phyloP scores from a whole-genome alignment of 257 asterid species.

The Fraxinus americana region DNA sequence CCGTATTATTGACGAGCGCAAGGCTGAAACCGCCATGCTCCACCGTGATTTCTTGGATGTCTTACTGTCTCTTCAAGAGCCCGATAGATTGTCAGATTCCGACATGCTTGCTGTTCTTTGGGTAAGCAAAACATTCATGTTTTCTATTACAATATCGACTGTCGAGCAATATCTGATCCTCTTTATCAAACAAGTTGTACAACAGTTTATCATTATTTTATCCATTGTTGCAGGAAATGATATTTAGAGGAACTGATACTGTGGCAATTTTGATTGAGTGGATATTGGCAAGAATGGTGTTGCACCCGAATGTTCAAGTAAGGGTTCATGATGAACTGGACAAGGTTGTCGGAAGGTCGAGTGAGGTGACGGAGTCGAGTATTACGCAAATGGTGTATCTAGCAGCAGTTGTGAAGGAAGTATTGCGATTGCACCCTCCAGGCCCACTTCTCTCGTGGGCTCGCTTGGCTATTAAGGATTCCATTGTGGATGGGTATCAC shows the following conservation, averaged over 20 bases:
- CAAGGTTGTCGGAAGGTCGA: neutral
- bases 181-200: neutral
- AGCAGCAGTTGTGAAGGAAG: conserved; percentile 38
- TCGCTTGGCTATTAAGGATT: conserved; percentile 27
- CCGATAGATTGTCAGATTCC: conserved; percentile 14
- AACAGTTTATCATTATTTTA: neutral
- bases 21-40: conserved; percentile 1
- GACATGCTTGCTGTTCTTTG: conserved; percentile 35
- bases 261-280: conserved; percentile 38
- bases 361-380: conserved; percentile 20
- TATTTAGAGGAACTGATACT: conserved; percentile 43
- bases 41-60: conserved; percentile 30
- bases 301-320: conserved; percentile 31
- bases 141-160: neutral
- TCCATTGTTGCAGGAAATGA: conserved; percentile 36
- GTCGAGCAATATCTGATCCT: neutral
- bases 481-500: conserved; percentile 16
- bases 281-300: conserved; percentile 36
- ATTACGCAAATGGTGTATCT: conserved; percentile 20
- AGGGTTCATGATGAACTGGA: conserved; percentile 31
- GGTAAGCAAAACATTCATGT: conserved; percentile 20
- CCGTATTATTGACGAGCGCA: conserved; percentile 50
- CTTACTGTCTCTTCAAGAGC: conserved; percentile 21
- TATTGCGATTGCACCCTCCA: conserved; percentile 37
- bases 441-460: conserved; percentile 44